phyloP scores from a whole-genome alignment of 257 asterid genomes.

The Gentiana dahurica region DNA sequence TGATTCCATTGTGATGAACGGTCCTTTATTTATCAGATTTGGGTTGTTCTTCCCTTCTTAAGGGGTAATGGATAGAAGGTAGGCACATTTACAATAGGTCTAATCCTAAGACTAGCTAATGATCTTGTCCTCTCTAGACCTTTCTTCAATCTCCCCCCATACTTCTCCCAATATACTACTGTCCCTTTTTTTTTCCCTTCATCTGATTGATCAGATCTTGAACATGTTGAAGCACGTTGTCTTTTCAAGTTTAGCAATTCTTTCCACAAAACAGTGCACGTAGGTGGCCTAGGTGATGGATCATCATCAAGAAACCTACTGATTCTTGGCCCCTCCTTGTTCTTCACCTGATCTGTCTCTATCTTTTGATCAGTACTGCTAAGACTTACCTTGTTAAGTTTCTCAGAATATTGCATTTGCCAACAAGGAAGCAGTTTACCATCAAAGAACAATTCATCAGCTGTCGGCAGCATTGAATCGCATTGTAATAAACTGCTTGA shows the following conservation, averaged over 20 bases:
- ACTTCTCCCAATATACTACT: constrained; percentile 24
- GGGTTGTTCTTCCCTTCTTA: constrained; percentile 31
- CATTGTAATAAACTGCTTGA: constrained; percentile 19
- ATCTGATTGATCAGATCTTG: constrained; percentile 21
- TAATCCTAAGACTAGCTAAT: constrained; percentile 33
- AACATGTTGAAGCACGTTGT: constrained; percentile 31
- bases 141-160: constrained; percentile 41
- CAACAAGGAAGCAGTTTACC: constrained; percentile 71
- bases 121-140: constrained; percentile 63
- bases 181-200: constrained; percentile 26
- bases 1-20: no score
- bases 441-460: constrained; percentile 60
- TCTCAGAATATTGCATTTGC: constrained; percentile 46
- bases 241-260: constrained; percentile 64
- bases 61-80: constrained; percentile 22
- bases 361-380: constrained; percentile 28
- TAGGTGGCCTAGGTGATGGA: constrained; percentile 93
- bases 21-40: no score
- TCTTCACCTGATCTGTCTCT: constrained; percentile 1
- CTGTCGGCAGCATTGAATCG: constrained; percentile 39
- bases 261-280: constrained; percentile 79
- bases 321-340: constrained; percentile 31
- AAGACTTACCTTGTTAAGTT: constrained; percentile 34
- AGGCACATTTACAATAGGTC: constrained; percentile 71
- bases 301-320: constrained; percentile 81